These are phyloP conservation scores for Retiboletus flavoniger DNA, from an alignment of 1,284 basidiomycete genomes.

Conservation along the genomic window DNA sequence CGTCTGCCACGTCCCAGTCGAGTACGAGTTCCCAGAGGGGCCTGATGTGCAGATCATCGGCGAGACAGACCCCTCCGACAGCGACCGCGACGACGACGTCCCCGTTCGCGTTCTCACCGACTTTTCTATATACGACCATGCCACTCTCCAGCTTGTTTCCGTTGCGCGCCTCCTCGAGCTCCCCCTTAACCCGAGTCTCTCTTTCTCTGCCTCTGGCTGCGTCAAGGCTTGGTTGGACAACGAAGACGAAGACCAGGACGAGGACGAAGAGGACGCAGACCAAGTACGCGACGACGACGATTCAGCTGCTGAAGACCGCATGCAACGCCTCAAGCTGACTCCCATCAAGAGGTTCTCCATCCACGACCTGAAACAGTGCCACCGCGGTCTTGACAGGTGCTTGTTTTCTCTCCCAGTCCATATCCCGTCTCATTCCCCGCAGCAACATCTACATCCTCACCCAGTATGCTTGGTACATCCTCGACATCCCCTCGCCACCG, in stretches of 20 bases:
- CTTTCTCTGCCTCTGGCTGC: constrained; percentile 37
- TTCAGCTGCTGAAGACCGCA: constrained; percentile 12
- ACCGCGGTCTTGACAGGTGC: constrained; percentile 41
- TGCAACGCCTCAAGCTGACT: constrained; percentile 42
- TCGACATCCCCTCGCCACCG: constrained; percentile 43
- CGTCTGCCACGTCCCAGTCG: constrained; percentile 15
- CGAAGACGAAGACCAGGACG: constrained; percentile 25
- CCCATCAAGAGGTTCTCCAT: constrained; percentile 48
- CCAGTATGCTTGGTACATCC: constrained; percentile 60
- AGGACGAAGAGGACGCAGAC: constrained; percentile 25
- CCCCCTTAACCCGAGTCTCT: constrained; percentile 14
- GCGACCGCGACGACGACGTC: constrained; percentile 36
- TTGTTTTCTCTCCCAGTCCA: neutral
- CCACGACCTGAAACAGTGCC: constrained; percentile 38
- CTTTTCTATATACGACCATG: constrained; percentile 49
- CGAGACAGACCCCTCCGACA: constrained; percentile 31
- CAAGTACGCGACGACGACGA: constrained; percentile 30
- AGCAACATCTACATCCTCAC: constrained; percentile 46
- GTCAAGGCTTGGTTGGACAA: constrained; percentile 34
- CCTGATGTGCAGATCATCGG: constrained; percentile 35
- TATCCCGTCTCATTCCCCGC: constrained; percentile 9
- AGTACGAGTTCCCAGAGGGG: constrained; percentile 32
- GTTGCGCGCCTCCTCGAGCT: constrained; percentile 38
- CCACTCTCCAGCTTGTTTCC: constrained; percentile 38
- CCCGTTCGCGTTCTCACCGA: constrained; percentile 52